phyloP scores from a whole-genome alignment of 1,284 basidiomycete genomes.

The Malassezia furfur region DNA sequence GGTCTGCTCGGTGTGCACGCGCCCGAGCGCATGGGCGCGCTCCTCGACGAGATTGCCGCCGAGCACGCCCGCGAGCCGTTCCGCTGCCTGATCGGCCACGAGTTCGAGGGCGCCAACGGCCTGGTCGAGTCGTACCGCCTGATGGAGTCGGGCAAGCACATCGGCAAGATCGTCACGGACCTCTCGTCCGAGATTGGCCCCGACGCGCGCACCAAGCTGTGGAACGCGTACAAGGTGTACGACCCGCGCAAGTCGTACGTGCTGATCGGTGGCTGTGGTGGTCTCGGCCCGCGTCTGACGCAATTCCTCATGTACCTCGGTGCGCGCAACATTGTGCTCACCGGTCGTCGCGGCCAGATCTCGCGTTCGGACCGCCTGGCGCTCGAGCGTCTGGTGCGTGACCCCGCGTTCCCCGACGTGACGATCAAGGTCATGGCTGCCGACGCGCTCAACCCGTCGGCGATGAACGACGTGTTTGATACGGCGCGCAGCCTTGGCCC shows the following conservation, averaged over 20 bases:
- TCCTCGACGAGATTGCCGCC: conserved; percentile 17
- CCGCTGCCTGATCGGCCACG: conserved; percentile 13
- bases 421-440: conserved; percentile 19
- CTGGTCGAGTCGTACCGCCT: conserved; percentile 18
- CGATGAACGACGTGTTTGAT: conserved; percentile 16
- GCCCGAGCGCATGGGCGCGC: conserved; percentile 12
- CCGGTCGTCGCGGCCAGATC: conserved; percentile 19
- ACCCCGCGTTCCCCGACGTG: conserved; percentile 17
- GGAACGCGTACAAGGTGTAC: conserved; percentile 12
- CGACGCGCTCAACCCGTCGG: conserved; percentile 15
- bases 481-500: conserved; percentile 13
- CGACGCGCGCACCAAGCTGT: conserved; percentile 1
- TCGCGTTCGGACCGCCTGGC: conserved; percentile 18
- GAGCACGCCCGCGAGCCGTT: conserved; percentile 17
- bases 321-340: conserved; percentile 22
- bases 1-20: conserved; percentile 17
- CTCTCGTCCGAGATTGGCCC: conserved; percentile 1
- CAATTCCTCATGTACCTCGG: conserved; percentile 17
- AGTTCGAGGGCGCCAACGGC: conserved; percentile 14
- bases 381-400: conserved; percentile 18
- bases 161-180: conserved; percentile 20
- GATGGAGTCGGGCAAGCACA: conserved; percentile 21
- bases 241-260: conserved; percentile 20
- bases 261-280: conserved; percentile 23
- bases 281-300: conserved; percentile 20